Evolutionary conservation across 208 protist species (phyloP).

Genomic region (Trypanosoma caninum): DNA sequence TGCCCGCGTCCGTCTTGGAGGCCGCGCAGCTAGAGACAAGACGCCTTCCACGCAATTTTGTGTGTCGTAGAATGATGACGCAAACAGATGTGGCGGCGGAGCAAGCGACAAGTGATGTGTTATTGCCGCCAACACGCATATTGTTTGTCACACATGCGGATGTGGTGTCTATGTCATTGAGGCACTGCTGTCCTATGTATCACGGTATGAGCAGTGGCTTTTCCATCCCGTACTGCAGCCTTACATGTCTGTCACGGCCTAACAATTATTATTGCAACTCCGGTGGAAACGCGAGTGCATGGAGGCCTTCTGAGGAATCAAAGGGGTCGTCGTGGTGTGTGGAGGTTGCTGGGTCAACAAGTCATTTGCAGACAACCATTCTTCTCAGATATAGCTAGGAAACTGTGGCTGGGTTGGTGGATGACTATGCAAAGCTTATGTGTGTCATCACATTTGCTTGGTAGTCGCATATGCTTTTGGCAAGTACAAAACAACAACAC

Average conservation of each 20-base stretch:
- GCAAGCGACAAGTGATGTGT: conserved; percentile 5
- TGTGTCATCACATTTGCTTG: no score
- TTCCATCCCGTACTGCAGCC: conserved; percentile 78
- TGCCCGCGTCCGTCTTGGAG: conserved; percentile 35
- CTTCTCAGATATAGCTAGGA: conserved; percentile 48
- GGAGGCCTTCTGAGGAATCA: not conserved
- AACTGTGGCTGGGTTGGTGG: not conserved
- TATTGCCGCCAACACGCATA: conserved; percentile 68
- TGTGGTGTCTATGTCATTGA: conserved; percentile 50
- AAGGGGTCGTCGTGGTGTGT: conserved; percentile 35
- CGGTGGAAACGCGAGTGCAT: not conserved
- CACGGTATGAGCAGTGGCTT: conserved; percentile 40
- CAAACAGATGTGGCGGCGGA: not conserved
- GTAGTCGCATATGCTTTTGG: no score
- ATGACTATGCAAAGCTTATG: not conserved
- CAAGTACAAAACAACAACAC: no score
- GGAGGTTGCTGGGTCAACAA: conserved; percentile 46
- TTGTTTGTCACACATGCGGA: conserved; percentile 82
- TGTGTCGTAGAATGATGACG: not conserved
- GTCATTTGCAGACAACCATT: conserved; percentile 60
- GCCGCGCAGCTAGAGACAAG: conserved; percentile 38
- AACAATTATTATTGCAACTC: conserved; percentile 67
- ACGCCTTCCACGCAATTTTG: conserved; percentile 11
- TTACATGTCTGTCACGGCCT: conserved; percentile 52
- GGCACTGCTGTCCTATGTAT: conserved; percentile 66